These are phyloP conservation scores for Fusarium sambucinum DNA, from an alignment of 2,329 filamentous ascomycete species.

Conservation along the genomic window DNA sequence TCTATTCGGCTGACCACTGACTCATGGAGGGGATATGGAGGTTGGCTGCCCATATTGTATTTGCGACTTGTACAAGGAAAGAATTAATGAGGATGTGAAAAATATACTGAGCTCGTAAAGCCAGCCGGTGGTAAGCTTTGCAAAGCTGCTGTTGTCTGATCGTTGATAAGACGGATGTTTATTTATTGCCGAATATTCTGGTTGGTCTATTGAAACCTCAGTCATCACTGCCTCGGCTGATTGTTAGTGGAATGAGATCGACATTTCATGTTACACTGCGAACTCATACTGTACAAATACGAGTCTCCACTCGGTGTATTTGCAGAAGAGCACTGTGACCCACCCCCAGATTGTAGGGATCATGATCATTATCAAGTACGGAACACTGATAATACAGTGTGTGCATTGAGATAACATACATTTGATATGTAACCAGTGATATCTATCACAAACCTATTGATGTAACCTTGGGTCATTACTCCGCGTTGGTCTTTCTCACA, in stretches of 20 bases:
- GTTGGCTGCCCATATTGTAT: neutral
- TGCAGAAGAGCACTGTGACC: neutral
- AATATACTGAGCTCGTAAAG: neutral
- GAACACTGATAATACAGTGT: neutral
- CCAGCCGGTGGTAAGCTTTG: neutral
- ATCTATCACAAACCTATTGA: neutral
- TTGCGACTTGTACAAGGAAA: fast-evolving
- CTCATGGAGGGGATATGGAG: constrained; percentile 12
- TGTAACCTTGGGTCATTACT: neutral
- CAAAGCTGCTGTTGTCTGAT: neutral
- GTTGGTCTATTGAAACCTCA: neutral
- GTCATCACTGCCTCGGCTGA: neutral
- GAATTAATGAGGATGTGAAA: fast-evolving
- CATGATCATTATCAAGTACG: neutral
- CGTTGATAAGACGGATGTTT: neutral
- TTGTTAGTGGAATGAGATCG: neutral
- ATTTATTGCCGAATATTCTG: neutral
- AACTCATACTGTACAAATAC: neutral
- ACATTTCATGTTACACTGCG: neutral
- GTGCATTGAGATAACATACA: neutral
- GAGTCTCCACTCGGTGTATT: neutral
- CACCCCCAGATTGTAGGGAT: constrained; percentile 3
- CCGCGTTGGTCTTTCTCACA: neutral
- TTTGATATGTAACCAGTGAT: constrained; percentile 4
- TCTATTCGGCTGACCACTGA: neutral